Conservation (phyloP, 495 filamentous ascomycete species). For the Trypethelium eluteriae region DNA sequence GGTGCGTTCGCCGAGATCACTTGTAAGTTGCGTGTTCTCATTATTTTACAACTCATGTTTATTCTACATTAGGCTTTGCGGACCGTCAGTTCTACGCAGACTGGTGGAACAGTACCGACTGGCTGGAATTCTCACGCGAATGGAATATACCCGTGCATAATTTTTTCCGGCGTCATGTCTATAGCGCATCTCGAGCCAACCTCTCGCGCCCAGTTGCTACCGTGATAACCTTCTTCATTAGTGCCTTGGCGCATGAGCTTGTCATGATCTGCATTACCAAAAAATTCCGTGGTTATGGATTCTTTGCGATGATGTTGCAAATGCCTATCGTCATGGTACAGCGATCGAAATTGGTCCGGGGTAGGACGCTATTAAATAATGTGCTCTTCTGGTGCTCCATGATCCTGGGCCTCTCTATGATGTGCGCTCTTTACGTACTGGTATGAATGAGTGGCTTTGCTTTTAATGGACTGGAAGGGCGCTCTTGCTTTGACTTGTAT, state of each 20-base stretch:
- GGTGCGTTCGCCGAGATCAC: slow-evolving; percentile 94
- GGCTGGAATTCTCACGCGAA: slow-evolving; percentile 94
- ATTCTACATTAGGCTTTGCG: slow-evolving; percentile 49
- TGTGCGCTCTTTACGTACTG: slow-evolving; percentile 52
- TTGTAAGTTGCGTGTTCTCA: slow-evolving; percentile 34
- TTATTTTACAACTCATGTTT: slow-evolving; percentile 16
- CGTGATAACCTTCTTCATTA: slow-evolving; percentile 85
- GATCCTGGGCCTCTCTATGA: slow-evolving; percentile 69
- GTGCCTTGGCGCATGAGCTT: slow-evolving; percentile 82
- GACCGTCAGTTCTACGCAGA: slow-evolving; percentile 95
- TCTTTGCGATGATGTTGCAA: slow-evolving; percentile 91
- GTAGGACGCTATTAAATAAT: slow-evolving; percentile 76
- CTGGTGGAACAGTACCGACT: slow-evolving; percentile 87
- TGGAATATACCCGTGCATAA: slow-evolving; percentile 99
- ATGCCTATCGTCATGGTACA: slow-evolving; percentile 89
- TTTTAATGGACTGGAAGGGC: neutral
- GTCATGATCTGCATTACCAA: slow-evolving; percentile 98
- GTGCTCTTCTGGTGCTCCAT: slow-evolving; percentile 91
- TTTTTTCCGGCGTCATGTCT: slow-evolving; percentile 92
- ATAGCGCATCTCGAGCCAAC: slow-evolving; percentile 65
- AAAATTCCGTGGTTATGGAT: slow-evolving; percentile 90
- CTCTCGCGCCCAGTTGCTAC: slow-evolving; percentile 75
- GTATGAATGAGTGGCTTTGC: slow-evolving; percentile 30
- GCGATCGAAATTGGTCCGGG: slow-evolving; percentile 64
- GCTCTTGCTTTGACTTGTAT: no score